phyloP scores from a whole-genome alignment of 192 early-diverging fungal genomes.

The Obelidium mucronatum region DNA sequence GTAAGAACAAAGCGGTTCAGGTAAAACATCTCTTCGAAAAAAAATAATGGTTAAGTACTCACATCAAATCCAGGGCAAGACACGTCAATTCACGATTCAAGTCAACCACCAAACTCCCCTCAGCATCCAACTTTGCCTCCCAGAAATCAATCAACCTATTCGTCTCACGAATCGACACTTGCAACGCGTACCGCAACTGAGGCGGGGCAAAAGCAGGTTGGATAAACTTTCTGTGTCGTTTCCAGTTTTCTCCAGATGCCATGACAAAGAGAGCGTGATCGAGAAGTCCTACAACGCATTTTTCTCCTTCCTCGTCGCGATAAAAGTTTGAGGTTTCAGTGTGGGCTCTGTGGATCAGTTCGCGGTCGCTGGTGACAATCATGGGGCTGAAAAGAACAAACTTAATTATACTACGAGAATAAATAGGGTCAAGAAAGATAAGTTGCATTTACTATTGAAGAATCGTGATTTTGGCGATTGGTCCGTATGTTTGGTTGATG shows the following conservation, averaged over 20 bases:
- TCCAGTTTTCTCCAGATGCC: slow-evolving; percentile 50
- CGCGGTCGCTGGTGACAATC: slow-evolving; percentile 9
- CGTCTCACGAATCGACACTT: neutral
- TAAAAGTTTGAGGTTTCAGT: slow-evolving; percentile 35
- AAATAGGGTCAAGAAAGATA: neutral
- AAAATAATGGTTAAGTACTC: no score
- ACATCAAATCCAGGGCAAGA: neutral
- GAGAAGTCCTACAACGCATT: slow-evolving; percentile 25
- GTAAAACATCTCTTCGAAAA: no score
- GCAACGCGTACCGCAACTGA: slow-evolving; percentile 43
- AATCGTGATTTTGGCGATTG: neutral
- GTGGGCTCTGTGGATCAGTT: slow-evolving; percentile 9
- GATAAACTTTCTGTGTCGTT: slow-evolving; percentile 57
- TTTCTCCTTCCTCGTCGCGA: neutral
- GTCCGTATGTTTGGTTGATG: neutral
- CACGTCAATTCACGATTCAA: neutral
- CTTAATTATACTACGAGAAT: no score
- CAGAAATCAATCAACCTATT: neutral
- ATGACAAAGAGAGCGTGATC: slow-evolving; percentile 47
- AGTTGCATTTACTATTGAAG: neutral
- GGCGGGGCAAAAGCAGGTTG: slow-evolving; percentile 61
- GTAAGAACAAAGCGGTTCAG: neutral
- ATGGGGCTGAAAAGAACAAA: neutral
- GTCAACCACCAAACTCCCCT: neutral
- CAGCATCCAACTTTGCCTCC: neutral